Conservation (phyloP, 202 grass and related monocot genomes). For the Cymbopogon flexuosus region DNA sequence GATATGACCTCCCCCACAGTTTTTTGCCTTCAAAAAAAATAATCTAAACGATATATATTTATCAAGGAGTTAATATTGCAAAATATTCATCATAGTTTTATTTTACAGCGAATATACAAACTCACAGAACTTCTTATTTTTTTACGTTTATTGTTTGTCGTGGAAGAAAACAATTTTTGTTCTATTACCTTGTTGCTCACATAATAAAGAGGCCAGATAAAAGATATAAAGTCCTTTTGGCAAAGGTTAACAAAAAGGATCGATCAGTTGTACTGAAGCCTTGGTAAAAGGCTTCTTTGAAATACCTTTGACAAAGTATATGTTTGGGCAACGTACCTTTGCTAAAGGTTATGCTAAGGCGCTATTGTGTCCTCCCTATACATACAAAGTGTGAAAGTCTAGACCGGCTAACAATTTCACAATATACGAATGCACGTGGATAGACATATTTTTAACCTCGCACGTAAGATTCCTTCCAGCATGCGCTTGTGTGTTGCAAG, state of each 20-base stretch:
- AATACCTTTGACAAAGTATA: conserved; percentile 21
- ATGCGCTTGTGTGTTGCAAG: background rate
- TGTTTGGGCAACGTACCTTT: conserved; percentile 1
- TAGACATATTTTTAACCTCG: conserved; percentile 30
- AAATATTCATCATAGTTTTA: background rate
- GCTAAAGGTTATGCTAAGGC: background rate
- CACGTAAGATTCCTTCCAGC: conserved; percentile 16
- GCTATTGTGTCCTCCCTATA: background rate
- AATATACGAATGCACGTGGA: conserved; percentile 25
- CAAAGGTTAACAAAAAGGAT: conserved; percentile 37
- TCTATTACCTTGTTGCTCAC: background rate
- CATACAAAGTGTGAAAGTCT: conserved; percentile 14
- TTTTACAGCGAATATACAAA: background rate
- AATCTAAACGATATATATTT: no score
- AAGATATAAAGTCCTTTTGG: conserved; percentile 20
- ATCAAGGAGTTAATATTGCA: background rate
- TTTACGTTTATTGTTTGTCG: background rate
- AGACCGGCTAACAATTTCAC: background rate
- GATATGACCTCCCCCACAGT: no score
- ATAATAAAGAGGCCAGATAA: conserved; percentile 1
- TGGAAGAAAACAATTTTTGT: no score
- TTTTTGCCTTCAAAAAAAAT: no score
- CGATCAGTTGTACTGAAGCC: conserved; percentile 6
- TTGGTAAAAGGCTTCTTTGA: conserved; percentile 24
- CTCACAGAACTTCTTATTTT: background rate